Base-by-base conservation (phyloP, 2,329 filamentous ascomycete species). In the Aspergillus ochraceus region DNA sequence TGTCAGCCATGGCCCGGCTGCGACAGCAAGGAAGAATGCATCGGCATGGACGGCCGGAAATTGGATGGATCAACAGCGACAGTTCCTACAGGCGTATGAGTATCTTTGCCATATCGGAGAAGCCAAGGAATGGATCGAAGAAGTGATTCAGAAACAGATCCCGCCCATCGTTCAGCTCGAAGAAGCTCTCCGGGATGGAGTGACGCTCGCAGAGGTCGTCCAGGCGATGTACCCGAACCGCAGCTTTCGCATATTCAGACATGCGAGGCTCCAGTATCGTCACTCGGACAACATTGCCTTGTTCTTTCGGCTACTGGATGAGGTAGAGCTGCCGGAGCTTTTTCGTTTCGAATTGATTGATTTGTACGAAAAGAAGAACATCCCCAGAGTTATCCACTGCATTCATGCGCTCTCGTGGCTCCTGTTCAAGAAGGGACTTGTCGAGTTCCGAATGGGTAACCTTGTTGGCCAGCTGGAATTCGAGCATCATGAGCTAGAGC, bases 41-140 rank as follows among this genome's bases (percentile, higher is more conserved):
- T 91, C 89, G 66, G 85, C 87, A 52, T 95, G 92, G 89, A 87
- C 91, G 64, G 88, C 88, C 20, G 86, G 90, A 53, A 96, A 94
- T 73, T 99, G 95, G 95, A 99, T 99, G 94, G 95, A 99, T 75
- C 95, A 96, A 73, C 94, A 99, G 74, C 87, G 95, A 26, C 94
- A 98, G 74, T 98, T 97, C 70, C 79, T 99, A 55, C 91, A 96
- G 76, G 95, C 95, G 6, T 99, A 99, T 73, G 95, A 99, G 75
- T 99, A 99, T 74, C 88, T 99, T 42, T 99, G 95, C 74, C 95
- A 99, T 72, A 98, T 99, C 66, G 95, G 95, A 74, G 95, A 99
- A 80, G 95, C 95, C 22, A 98, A 98, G 74, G 94, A 98, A 77
- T 99, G 95, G 95, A 97, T 99, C 66, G 95, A 99, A 72, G 88